These are phyloP conservation scores for Fraxinus floribunda DNA, from an alignment of 305 asterid genomes.

Conservation along the genomic window DNA sequence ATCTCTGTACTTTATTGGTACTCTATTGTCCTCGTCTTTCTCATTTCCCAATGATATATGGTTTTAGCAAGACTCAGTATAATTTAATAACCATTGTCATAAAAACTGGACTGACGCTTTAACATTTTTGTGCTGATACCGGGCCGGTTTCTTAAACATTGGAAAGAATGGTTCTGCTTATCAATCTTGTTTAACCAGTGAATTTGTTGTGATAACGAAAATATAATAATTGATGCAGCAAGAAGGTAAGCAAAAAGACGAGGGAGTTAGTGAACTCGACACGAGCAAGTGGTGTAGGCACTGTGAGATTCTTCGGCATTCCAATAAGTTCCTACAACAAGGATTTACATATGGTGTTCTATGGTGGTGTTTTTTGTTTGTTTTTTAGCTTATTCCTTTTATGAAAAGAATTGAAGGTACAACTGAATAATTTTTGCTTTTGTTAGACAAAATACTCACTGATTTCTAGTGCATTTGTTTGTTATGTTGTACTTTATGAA, in stretches of 20 bases:
- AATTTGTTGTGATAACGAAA: neutral
- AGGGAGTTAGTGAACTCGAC: constrained; percentile 66
- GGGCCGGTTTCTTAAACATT: neutral
- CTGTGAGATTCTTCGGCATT: constrained; percentile 35
- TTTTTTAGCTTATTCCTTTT: constrained; percentile 39
- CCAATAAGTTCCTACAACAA: constrained; percentile 21
- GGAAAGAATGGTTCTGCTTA: neutral
- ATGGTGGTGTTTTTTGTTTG: constrained; percentile 34
- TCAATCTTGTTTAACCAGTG: neutral
- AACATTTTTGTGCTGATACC: neutral
- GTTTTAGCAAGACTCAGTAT: neutral
- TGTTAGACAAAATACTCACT: constrained; percentile 17
- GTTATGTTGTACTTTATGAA: neutral
- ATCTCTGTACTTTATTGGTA: constrained; percentile 18
- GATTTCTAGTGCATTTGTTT: neutral
- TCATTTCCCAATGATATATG: neutral
- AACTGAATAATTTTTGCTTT: constrained; percentile 17
- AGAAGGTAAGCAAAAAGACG: constrained; percentile 56
- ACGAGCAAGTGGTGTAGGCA: constrained; percentile 48
- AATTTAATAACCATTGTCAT: neutral
- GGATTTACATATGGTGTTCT: constrained; percentile 29
- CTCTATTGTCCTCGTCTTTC: constrained; percentile 31
- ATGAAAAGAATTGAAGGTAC: constrained; percentile 38
- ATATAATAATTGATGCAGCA: constrained; percentile 52
- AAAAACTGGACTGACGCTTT: neutral